Evolutionary conservation across 345 rosid genomes (phyloP).

Genomic region (Pistacia vera): DNA sequence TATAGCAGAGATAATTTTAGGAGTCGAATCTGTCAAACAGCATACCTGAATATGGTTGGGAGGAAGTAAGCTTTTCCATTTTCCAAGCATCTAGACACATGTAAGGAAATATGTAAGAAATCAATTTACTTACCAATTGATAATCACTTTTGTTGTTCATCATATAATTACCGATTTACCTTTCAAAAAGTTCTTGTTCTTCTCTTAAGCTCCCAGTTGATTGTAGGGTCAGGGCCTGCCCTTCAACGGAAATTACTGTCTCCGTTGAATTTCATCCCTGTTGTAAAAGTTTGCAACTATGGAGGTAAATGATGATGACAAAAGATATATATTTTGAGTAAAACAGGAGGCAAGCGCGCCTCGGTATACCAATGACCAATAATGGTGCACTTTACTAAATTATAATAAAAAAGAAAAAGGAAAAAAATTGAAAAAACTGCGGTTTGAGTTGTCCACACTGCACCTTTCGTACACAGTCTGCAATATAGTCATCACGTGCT

Average conservation of each 20-base stretch:
- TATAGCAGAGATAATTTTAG: not conserved
- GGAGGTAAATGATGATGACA: not conserved
- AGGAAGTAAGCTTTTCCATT: conserved; percentile 62
- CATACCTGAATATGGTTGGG: conserved; percentile 82
- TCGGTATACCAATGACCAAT: not conserved
- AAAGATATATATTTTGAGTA: not conserved
- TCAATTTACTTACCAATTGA: not conserved
- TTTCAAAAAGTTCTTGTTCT: conserved; percentile 77
- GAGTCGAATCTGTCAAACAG: conserved; percentile 12
- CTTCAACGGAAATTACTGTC: conserved; percentile 77
- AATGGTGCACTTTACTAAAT: no score
- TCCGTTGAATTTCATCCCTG: conserved; percentile 92
- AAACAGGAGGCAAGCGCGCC: not conserved
- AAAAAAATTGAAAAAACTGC: no score
- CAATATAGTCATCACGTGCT: no score
- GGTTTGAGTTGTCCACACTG: no score
- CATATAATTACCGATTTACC: conserved; percentile 41
- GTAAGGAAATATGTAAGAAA: conserved; percentile 23
- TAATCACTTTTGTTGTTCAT: conserved; percentile 6
- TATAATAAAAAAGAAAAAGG: no score
- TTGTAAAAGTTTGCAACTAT: conserved; percentile 18
- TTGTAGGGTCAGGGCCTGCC: conserved; percentile 61
- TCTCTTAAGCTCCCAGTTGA: conserved; percentile 65
- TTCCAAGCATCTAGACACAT: conserved; percentile 66
- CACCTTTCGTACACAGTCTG: no score